A percentile compares a stretch with the other conserved stretches of the same genome.
These are phyloP conservation scores for Astrephomene gubernaculifera DNA, from an alignment of 139 green algal species.

Conservation along the genomic window DNA sequence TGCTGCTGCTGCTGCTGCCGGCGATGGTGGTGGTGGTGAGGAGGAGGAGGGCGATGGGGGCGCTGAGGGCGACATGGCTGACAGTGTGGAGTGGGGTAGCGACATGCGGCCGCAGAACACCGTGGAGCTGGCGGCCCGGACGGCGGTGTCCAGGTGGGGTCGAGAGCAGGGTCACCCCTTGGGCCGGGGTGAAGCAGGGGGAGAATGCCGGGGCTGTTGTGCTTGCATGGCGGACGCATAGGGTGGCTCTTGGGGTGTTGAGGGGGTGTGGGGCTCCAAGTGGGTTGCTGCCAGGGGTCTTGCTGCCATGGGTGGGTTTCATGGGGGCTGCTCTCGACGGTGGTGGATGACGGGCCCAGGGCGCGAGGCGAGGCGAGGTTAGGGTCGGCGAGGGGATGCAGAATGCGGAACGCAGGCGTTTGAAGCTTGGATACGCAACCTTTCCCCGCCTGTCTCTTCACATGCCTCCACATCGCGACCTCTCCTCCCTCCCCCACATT, in stretches of 20 bases:
- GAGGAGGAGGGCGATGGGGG: neutral
- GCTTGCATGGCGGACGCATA: neutral
- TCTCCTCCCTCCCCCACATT: no score
- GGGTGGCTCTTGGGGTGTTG: neutral
- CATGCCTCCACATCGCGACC: no score
- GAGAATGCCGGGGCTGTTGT: neutral
- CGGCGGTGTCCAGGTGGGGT: constrained; percentile 25
- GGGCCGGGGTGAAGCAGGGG: neutral
- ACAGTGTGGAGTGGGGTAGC: neutral
- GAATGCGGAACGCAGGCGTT: no score
- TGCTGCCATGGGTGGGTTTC: no score
- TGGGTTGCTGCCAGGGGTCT: no score
- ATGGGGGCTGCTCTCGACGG: no score
- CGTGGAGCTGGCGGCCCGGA: constrained; percentile 6
- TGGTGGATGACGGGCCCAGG: no score
- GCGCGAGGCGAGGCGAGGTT: no score
- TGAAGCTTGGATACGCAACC: no score
- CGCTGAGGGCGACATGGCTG: neutral
- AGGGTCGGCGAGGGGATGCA: no score
- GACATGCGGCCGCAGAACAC: neutral
- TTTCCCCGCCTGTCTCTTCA: neutral
- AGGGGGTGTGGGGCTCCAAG: neutral
- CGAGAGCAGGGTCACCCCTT: neutral
- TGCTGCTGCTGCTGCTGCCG: neutral
- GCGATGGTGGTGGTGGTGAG: neutral